Evolutionary conservation across 495 filamentous ascomycete genomes (phyloP), one percentile per base, ranked within the genome.

Genomic region (Polyplosphaeria fusca): DNA sequence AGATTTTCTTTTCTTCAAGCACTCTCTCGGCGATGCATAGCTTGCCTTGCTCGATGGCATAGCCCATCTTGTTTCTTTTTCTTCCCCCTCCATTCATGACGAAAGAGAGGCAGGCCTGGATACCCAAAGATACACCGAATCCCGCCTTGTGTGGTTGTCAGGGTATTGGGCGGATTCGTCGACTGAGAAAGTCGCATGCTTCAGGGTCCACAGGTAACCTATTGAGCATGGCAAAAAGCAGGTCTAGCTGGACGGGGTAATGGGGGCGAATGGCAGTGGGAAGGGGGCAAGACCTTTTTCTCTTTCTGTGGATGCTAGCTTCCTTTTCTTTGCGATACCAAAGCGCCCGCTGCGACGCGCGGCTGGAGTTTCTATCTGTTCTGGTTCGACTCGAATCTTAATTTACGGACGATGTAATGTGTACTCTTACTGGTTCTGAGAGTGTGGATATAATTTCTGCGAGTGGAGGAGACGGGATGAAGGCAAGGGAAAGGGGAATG

Each of bases 321-420:
- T n/a, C n/a, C 12, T 42, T 42, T 7, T 55, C 42, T 39, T 55
- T 55, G 45, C 47, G 52, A 55, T 55, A 55, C 52, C 52, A 55
- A 40, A 46, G 39, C 20, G 52, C 19, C 39, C 9, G 5, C 19
- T 14, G 5, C 7, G 5, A 42, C 9, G 5, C 9, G 16, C 9
- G 2, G 4, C 16, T 45, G 3, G 14, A 23, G 19, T 12, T 45
- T 42, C 9, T 42, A 5, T 5, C 39, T 42, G 9, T 20, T 9
- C 39, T 22, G 16, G 14, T 24, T 45, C 16, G 14, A 20, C 16
- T 20, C 9, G 5, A 5, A 18, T 42, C 16, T 13, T 19, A 5
- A 5, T 14, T 5, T 19, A 5, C 19, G 9, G 16, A 45, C 16
- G 20, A 46, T 2, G 20, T 55, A 56, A 56, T 56, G 43, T 56